These are phyloP conservation scores for Cyberlindnera sargentensis DNA, from an alignment of 805 yeast species.

Conservation along the genomic window DNA sequence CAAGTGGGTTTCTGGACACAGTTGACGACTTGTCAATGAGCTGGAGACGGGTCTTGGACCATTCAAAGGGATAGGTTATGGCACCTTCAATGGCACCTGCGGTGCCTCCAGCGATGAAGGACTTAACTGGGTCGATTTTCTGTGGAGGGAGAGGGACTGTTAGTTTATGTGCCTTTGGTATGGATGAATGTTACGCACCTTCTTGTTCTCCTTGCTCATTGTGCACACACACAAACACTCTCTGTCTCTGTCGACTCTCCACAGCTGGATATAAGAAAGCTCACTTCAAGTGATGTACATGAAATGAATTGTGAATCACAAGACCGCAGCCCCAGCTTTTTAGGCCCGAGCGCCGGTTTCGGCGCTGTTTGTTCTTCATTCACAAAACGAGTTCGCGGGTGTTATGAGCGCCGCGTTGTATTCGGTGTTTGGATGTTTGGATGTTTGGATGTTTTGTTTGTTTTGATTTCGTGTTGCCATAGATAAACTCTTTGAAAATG, in stretches of 20 bases:
- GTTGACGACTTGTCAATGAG: conserved; percentile 58
- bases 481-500: too few relatives aligned
- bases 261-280: too few relatives aligned
- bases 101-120: conserved; percentile 90
- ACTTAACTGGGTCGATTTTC: conserved; percentile 62
- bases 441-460: neutral
- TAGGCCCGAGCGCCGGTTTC: conserved; percentile 1
- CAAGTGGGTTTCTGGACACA: conserved; percentile 77
- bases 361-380: neutral
- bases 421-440: too few relatives aligned
- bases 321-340: too few relatives aligned
- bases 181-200: too few relatives aligned
- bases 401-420: too few relatives aligned
- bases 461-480: neutral
- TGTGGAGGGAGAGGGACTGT: neutral
- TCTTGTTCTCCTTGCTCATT: too few relatives aligned
- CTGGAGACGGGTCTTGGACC: conserved; percentile 91
- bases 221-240: too few relatives aligned
- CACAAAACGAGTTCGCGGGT: neutral
- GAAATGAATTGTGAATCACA: too few relatives aligned
- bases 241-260: too few relatives aligned
- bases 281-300: too few relatives aligned
- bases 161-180: too few relatives aligned
- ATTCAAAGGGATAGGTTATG: conserved; percentile 93
- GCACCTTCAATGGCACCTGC: conserved; percentile 97